phyloP scores from a whole-genome alignment of 2,329 filamentous ascomycete genomes.

The Dendrostoma leiphaemia region DNA sequence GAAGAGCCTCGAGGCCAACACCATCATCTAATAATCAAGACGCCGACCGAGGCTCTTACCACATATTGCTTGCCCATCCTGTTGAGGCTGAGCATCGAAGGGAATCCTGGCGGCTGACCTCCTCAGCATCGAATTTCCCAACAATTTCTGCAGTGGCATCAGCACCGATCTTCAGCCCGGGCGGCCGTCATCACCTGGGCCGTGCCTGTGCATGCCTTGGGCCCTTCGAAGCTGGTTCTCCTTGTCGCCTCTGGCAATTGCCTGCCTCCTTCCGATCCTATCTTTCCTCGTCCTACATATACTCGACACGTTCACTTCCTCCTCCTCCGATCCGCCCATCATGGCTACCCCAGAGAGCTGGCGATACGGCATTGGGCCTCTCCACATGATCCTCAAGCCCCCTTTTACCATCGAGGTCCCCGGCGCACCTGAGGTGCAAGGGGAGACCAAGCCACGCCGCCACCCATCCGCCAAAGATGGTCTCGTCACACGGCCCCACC shows the following conservation, averaged over 20 bases:
- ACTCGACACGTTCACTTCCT: background rate
- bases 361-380: slow-evolving; percentile 42
- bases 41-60: too few relatives aligned
- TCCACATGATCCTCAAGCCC: slow-evolving; percentile 62
- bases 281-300: slow-evolving; percentile 1
- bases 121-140: background rate
- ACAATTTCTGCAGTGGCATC: background rate
- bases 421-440: slow-evolving; percentile 65
- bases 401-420: slow-evolving; percentile 75
- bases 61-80: too few relatives aligned
- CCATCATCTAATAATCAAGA: too few relatives aligned
- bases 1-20: too few relatives aligned
- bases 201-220: background rate
- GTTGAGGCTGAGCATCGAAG: too few relatives aligned
- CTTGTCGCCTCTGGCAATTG: slow-evolving; percentile 3
- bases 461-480: slow-evolving; percentile 70
- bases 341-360: slow-evolving; percentile 27
- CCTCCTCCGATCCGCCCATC: slow-evolving; percentile 8
- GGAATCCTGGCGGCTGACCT: too few relatives aligned
- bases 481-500: slow-evolving; percentile 62
- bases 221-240: background rate
- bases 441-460: slow-evolving; percentile 82
- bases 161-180: too few relatives aligned
- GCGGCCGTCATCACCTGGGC: background rate
- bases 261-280: slow-evolving; percentile 5